Evolutionary conservation across 139 green algal genomes (phyloP).

Genomic region (Haematococcus lacustris): DNA sequence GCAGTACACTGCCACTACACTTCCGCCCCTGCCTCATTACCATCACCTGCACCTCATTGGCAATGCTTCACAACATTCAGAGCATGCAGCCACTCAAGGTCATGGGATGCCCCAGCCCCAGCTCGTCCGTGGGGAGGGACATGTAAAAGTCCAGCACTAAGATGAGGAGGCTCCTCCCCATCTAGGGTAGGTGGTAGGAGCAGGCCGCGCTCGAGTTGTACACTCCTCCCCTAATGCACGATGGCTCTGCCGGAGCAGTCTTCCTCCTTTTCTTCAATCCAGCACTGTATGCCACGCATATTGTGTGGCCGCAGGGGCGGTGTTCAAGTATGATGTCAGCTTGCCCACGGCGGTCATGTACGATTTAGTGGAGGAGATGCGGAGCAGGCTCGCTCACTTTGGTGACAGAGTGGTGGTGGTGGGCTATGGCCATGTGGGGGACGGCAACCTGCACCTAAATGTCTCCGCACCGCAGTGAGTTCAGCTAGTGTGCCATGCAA

Average conservation of each 20-base stretch:
- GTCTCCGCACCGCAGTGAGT: background rate
- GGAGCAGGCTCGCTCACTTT: constrained; percentile 33
- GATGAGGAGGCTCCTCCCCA: no score
- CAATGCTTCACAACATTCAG: background rate
- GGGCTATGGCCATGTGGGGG: constrained; percentile 81
- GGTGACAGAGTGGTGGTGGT: constrained; percentile 40
- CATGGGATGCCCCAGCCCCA: no score
- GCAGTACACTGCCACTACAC: background rate
- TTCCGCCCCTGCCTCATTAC: background rate
- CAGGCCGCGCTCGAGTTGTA: background rate
- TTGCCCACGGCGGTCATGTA: constrained; percentile 72
- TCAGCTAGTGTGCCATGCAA: no score
- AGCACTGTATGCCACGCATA: background rate
- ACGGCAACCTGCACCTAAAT: background rate
- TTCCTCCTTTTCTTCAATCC: background rate
- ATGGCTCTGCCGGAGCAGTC: background rate
- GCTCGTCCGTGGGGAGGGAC: no score
- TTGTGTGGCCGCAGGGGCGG: constrained; percentile 36
- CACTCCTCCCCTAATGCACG: background rate
- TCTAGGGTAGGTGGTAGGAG: background rate
- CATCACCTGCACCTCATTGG: background rate
- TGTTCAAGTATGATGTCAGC: constrained; percentile 94
- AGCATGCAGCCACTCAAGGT: no score
- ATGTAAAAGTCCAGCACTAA: background rate
- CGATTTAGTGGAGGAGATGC: constrained; percentile 68